phyloP scores from a whole-genome alignment of 2,329 filamentous ascomycete species.

The Grosmannia serpens region DNA sequence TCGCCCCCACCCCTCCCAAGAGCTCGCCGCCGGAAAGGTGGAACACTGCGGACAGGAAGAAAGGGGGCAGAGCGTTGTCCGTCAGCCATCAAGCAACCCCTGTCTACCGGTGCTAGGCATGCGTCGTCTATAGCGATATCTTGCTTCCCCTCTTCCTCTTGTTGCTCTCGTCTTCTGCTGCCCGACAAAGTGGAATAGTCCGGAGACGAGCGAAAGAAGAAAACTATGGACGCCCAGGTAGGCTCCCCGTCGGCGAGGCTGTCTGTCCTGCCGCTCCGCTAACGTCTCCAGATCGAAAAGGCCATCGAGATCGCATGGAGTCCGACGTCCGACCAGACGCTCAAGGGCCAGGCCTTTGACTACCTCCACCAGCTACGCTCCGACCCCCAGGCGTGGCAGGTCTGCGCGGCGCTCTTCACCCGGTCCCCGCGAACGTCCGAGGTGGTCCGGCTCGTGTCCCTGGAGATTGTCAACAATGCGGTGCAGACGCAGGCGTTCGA shows the following conservation, averaged over 20 bases:
- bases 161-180: neutral
- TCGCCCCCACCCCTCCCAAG: neutral
- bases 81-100: neutral
- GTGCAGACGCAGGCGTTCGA: constrained; percentile 73
- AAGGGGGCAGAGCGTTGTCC: neutral
- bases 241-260: no score
- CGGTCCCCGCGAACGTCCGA: constrained; percentile 66
- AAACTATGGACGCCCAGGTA: neutral
- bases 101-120: constrained; percentile 6
- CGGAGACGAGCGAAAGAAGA: neutral
- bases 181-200: neutral
- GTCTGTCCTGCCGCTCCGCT: neutral
- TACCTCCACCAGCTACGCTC: constrained; percentile 68
- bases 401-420: constrained; percentile 77
- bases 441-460: constrained; percentile 74
- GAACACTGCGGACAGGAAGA: neutral
- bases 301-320: constrained; percentile 92
- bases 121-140: constrained; percentile 10
- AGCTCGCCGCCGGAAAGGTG: neutral
- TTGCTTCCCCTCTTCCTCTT: neutral
- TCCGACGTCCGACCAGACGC: constrained; percentile 59
- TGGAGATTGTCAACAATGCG: constrained; percentile 89
- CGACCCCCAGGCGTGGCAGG: constrained; percentile 81
- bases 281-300: constrained; percentile 62
- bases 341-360: constrained; percentile 74